Percentiles rank a stretch among this genome's conserved stretches.
phyloP scores from a whole-genome alignment of 2,329 filamentous ascomycete species.

The Penicillium sp. region DNA sequence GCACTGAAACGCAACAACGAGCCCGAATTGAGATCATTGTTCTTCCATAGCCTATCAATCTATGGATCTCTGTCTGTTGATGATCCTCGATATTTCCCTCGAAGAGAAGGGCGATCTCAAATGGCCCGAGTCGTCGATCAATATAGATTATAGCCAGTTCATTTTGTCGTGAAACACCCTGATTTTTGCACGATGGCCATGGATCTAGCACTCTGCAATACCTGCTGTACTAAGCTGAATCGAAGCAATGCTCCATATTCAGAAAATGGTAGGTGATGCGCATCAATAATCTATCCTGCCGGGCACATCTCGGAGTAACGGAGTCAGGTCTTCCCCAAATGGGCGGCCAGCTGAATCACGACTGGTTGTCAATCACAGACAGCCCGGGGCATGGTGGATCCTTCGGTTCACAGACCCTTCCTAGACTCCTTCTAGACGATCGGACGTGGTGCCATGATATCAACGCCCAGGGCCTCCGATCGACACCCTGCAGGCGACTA shows the following conservation, averaged over 20 bases:
- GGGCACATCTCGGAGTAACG: conserved; percentile 1
- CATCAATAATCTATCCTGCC: neutral
- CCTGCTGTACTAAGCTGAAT: neutral
- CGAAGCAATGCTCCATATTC: neutral
- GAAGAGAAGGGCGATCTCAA: neutral
- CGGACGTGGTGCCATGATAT: conserved; percentile 4
- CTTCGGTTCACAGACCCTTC: neutral
- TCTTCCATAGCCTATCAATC: neutral
- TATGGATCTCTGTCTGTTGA: no score
- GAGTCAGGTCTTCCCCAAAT: neutral
- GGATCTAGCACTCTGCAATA: no score
- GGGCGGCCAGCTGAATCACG: neutral
- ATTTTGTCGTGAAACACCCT: neutral
- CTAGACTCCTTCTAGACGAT: neutral
- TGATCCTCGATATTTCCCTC: neutral
- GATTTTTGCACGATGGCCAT: no score
- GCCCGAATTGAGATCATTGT: neutral
- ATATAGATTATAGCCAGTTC: neutral
- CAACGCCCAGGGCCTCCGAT: conserved; percentile 1
- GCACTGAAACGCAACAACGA: neutral
- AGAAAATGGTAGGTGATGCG: neutral
- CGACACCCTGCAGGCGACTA: conserved; percentile 10
- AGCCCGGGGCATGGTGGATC: neutral
- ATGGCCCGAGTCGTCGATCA: neutral
- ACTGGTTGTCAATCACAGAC: conserved; percentile 3